Evolutionary conservation across 148 eudicot genomes (phyloP).

Genomic region (Agrostemma githago): DNA sequence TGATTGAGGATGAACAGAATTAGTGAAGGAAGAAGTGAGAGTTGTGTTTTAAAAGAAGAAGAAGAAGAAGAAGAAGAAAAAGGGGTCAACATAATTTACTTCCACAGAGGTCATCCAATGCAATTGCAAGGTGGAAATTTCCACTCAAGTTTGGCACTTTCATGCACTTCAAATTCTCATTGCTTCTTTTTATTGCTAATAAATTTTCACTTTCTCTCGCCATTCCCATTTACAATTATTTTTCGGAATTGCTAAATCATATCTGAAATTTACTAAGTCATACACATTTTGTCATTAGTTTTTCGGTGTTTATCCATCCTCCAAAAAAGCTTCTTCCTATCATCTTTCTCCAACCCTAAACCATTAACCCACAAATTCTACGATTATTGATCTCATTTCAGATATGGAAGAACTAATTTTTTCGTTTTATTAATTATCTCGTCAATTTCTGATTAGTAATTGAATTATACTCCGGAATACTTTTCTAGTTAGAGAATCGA

Average conservation of each 20-base stretch:
- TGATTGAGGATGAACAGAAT: conserved; percentile 14
- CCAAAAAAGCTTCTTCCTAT: no score
- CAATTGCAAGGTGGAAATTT: not conserved
- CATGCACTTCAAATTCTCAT: conserved; percentile 24
- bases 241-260: not conserved
- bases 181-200: conserved; percentile 10
- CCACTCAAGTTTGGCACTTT: conserved; percentile 15
- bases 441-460: no score
- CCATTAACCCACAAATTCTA: no score
- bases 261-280: no score
- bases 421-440: no score
- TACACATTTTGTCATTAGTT: not conserved
- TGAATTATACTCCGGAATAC: no score
- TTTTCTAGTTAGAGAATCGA: no score
- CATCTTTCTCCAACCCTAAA: no score
- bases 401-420: no score
- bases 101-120: not conserved
- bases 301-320: not conserved
- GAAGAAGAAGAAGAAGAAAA: not conserved
- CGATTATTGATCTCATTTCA: not conserved
- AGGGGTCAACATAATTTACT: conserved; percentile 8
- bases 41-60: not conserved
- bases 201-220: not conserved
- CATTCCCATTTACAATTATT: not conserved
- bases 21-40: not conserved